Conservation (phyloP, 2,329 filamentous ascomycete species). For the Neocucurbitaria cava region DNA sequence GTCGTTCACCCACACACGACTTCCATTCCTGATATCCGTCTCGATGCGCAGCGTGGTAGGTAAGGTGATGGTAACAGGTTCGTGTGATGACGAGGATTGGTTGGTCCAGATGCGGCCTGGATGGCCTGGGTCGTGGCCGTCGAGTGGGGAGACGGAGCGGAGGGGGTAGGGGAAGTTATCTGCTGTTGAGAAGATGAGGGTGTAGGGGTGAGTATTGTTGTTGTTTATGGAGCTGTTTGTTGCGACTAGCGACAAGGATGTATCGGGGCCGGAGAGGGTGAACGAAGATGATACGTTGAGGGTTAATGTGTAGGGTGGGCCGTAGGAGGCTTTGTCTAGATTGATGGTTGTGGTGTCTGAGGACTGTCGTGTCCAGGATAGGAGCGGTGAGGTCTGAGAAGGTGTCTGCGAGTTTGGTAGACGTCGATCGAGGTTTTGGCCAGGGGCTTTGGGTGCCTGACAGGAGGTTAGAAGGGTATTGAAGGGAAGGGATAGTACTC, state of each 20-base stretch:
- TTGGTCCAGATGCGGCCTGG: conserved; percentile 63
- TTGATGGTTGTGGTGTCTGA: conserved; percentile 8
- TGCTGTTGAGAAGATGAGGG: conserved; percentile 52
- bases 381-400: conserved; percentile 20
- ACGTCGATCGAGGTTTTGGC: conserved; percentile 55
- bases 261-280: conserved; percentile 54
- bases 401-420: conserved; percentile 17
- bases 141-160: conserved; percentile 52
- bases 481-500: not conserved
- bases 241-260: conserved; percentile 46
- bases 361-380: conserved; percentile 42
- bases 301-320: conserved; percentile 55
- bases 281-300: conserved; percentile 53
- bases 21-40: conserved; percentile 56
- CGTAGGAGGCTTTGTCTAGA: conserved; percentile 52
- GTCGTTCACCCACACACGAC: conserved; percentile 57
- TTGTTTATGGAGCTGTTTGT: conserved; percentile 18
- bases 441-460: conserved; percentile 47
- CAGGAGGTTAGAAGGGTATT: not conserved
- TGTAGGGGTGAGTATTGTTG: conserved; percentile 23
- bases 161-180: conserved; percentile 56
- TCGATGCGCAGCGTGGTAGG: conserved; percentile 51
- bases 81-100: conserved; percentile 55
- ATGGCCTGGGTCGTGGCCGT: conserved; percentile 56
- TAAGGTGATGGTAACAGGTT: conserved; percentile 45